Base-by-base conservation (phyloP, 2,329 filamentous ascomycete genomes). In the Emmonsiellopsis sp. region DNA sequence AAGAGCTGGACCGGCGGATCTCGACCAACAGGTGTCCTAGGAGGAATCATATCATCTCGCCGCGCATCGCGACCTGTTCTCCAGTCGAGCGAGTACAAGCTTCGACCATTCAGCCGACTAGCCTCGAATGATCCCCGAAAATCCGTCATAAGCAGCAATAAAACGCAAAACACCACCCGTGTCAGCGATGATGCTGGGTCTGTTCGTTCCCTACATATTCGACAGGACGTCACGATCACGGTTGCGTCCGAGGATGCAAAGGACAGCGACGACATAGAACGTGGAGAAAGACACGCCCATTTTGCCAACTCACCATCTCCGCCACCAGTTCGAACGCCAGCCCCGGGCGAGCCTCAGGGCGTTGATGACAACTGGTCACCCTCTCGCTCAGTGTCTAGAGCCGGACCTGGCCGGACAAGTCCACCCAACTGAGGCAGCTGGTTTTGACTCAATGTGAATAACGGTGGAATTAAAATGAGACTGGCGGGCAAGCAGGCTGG, bases 1-100 rank as follows among this genome's bases (percentile, higher is more conserved):
- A 69, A 67, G 57, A 70, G 67, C 55, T 71, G 69, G 69, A 69
- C 67, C 9, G 69, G 68, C 2, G 68, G 67, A 31, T 71, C 68
- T 61, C 54, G 15, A 65, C 67, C 8, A 65, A 69, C 20, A 62
- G 64, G 43, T 69, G 70, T 58, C 62, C 50, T 45, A 26, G 48
- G n/a, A 52, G 30, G 32, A 9, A 20, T 35, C 2, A n/a, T 40
- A 10, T 52, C 49, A 15, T 34, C 40, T 2, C 35, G 46, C 16
- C 40, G 43, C 20, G 13, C 42, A 13, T 51, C 54, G 10, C 30
- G 49, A 43, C 35, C 45, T 13, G 68, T 59, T 57, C 63, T 65
- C 42, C 34, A 59, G 16, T 63, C 63, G 4, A 63, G 58, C 13
- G 63, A 68, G 10, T 67, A 61, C 57, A 58, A 59, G 46, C 61